Conservation (phyloP, 495 filamentous ascomycete genomes). For the Hapsidospora chrysogenum region DNA sequence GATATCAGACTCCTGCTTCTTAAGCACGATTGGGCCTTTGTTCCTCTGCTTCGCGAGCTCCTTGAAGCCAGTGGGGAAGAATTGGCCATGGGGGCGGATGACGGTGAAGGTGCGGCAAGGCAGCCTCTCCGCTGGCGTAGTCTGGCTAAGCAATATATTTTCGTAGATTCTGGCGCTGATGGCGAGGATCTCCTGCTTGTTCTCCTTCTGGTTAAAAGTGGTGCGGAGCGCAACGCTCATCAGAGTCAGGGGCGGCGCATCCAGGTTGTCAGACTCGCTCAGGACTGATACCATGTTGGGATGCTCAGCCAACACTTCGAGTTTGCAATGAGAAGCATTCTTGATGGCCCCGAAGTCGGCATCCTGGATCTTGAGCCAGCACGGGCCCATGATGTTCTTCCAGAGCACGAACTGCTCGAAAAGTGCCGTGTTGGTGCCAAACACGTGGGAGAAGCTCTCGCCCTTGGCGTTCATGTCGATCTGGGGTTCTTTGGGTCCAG, state of each 20-base stretch:
- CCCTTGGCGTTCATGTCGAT: constrained; percentile 47
- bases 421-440: constrained; percentile 81
- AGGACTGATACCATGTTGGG: constrained; percentile 55
- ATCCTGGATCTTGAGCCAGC: constrained; percentile 81
- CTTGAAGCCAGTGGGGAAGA: constrained; percentile 79
- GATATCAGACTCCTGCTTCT: constrained; percentile 67
- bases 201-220: constrained; percentile 75
- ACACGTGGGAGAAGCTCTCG: constrained; percentile 87
- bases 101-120: constrained; percentile 83
- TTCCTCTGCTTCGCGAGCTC: constrained; percentile 40
- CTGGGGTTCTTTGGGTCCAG: constrained; percentile 37
- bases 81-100: constrained; percentile 59
- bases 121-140: constrained; percentile 71
- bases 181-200: constrained; percentile 88
- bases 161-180: constrained; percentile 86
- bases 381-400: constrained; percentile 97
- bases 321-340: constrained; percentile 92
- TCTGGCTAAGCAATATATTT: constrained; percentile 73
- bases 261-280: constrained; percentile 57
- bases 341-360: constrained; percentile 70
- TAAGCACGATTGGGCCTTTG: constrained; percentile 56
- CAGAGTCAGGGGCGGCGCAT: constrained; percentile 73
- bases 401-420: constrained; percentile 98
- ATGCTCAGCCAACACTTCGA: constrained; percentile 67
- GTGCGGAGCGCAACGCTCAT: constrained; percentile 90